phyloP scores from a whole-genome alignment of 2,329 filamentous ascomycete genomes.

The Lecanicillium sp. region DNA sequence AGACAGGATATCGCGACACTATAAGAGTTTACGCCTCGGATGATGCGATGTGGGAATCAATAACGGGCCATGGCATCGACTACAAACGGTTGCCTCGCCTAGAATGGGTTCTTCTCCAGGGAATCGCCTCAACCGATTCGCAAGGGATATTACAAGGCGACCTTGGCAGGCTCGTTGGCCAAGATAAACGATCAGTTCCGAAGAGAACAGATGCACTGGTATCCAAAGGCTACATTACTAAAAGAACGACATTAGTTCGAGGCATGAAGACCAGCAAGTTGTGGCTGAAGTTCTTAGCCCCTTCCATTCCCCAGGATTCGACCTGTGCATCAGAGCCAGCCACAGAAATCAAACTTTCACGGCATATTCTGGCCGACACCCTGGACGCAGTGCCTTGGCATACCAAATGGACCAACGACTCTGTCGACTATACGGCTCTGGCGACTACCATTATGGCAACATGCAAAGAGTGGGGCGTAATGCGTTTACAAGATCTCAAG shows the following conservation, averaged over 20 bases:
- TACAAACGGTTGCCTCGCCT: constrained; percentile 49
- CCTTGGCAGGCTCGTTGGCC: constrained; percentile 47
- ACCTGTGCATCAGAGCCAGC: constrained; percentile 17
- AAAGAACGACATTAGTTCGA: constrained; percentile 49
- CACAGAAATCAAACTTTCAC: constrained; percentile 29
- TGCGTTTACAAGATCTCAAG: constrained; percentile 51
- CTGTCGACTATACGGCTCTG: constrained; percentile 51
- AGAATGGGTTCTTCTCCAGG: constrained; percentile 51
- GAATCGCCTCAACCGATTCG: constrained; percentile 46
- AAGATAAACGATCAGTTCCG: constrained; percentile 57
- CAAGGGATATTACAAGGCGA: constrained; percentile 55
- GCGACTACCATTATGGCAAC: constrained; percentile 50
- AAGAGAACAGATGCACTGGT: constrained; percentile 52
- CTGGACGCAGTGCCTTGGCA: constrained; percentile 50
- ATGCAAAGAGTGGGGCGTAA: constrained; percentile 49
- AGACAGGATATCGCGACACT: constrained; percentile 1
- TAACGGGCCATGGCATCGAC: constrained; percentile 53
- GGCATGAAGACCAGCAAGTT: constrained; percentile 56
- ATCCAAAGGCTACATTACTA: constrained; percentile 54
- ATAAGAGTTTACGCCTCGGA: constrained; percentile 41
- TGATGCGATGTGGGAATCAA: constrained; percentile 49
- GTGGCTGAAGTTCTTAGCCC: constrained; percentile 51
- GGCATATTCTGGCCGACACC: constrained; percentile 31
- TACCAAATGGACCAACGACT: constrained; percentile 46
- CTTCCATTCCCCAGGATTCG: constrained; percentile 29